Conservation (phyloP, 306 rosid species). For the Argentina anserina region DNA sequence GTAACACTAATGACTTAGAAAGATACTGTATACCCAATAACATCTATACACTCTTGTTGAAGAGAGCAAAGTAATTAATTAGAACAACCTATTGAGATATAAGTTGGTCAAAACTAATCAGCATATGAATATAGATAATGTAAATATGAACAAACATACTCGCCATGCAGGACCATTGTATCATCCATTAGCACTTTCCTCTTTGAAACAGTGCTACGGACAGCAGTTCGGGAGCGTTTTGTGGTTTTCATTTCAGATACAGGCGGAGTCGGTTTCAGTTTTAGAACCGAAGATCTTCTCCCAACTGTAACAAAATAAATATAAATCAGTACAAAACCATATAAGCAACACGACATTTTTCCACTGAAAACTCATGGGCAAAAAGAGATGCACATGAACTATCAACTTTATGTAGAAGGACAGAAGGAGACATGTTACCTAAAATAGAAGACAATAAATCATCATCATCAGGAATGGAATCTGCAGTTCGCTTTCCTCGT, state of each 20-base stretch:
- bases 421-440: slow-evolving; percentile 43
- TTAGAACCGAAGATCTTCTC: slow-evolving; percentile 75
- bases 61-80: background rate
- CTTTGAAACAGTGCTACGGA: slow-evolving; percentile 58
- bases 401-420: slow-evolving; percentile 19
- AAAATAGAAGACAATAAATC: slow-evolving; percentile 94
- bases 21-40: background rate
- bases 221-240: slow-evolving; percentile 54
- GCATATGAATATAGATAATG: slow-evolving; percentile 13
- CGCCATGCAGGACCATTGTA: slow-evolving; percentile 97
- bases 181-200: slow-evolving; percentile 97
- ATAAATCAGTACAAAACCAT: slow-evolving; percentile 26
- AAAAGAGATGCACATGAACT: background rate
- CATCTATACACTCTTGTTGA: background rate
- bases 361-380: background rate
- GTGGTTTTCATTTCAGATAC: slow-evolving; percentile 48
- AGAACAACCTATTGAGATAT: background rate
- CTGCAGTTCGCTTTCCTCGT: slow-evolving; percentile 53
- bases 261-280: slow-evolving; percentile 76
- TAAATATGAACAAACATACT: slow-evolving; percentile 58
- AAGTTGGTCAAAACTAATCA: background rate
- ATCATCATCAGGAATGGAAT: slow-evolving; percentile 86
- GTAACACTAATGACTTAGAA: background rate
- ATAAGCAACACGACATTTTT: background rate
- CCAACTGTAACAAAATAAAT: slow-evolving; percentile 65